Base-by-base conservation (phyloP, 495 filamentous ascomycete species). In the Aspergillus affinis region DNA sequence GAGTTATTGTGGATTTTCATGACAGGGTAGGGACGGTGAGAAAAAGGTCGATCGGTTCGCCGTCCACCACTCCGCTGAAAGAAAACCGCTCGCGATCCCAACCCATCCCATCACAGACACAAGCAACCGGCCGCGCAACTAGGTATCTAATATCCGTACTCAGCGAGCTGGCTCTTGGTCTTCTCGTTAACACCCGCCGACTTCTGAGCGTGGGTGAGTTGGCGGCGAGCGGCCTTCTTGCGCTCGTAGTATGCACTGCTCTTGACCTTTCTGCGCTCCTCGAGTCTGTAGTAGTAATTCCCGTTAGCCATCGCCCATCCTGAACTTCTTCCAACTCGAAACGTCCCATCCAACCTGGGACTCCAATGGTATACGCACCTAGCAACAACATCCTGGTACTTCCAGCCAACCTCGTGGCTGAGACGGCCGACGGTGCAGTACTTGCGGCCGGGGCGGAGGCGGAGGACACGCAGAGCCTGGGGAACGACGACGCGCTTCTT, bases 401-500 rank as follows among this genome's bases (percentile, higher is more conserved):
- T 98, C 94, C 94, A 98, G 78, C 94, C 94, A 71, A 98, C 92
- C 82, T 98, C 94, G 77, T 97, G 92, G 82, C 92, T 94, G 73
- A 98, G 82, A 77, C 94, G 86, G 67, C 94, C 94, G 68, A 98
- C 93, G 60, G 91, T 93, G 88, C 95, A 98, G 89, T 93, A 98
- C 86, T 98, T 98, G 81, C 94, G 91, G 71, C 94, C 94, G 70
- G 94, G 94, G 84, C 97, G 93, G 70, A 98, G 84, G 72, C 94
- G 83, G 75, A 98, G 84, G 61, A 98, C 86, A 73, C 94, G 87
- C 66, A 98, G 86, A 66, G 94, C 94, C 87, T 98, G 94, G 72
- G 94, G 94, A 72, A 98, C 94, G 63, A 98, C 94, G 78, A 98
- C 88, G 76, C 96, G 88, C 90, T 98, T 98, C 88, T 95, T 93